Evolutionary conservation across 2,329 filamentous ascomycete genomes (phyloP), one percentile per base, ranked within the genome.

Genomic region (Colletotrichum sp.): DNA sequence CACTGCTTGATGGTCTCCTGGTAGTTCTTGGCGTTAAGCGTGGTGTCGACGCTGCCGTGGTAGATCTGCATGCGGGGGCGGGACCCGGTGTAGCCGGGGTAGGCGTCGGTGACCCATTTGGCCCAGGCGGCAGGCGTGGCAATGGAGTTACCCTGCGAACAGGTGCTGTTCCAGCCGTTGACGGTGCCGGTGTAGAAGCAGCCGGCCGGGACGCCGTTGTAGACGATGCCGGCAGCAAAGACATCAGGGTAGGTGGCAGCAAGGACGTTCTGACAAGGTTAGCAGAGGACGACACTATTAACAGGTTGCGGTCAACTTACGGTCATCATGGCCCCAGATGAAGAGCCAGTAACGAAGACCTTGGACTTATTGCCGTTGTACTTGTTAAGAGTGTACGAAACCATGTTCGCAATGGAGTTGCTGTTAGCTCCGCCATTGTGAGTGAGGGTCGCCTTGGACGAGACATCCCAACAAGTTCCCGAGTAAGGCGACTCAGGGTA

Each of bases 1-100:
- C 89, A 91, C 81, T 90, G 87, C 84, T 91, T 90, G 78, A 90
- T 88, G 57, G 88, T 88, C 83, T 92, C 91, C 36, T 90, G 81
- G 79, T 91, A 91, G 81, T 92, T 92, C 77, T 88, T 85, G 1
- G 88, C 88, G 26, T 85, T 84, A 7, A 92, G 82, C 0, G 87
- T 89, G 4, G 82, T 80, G 79, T 92, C 91, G 5, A 80, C 82
- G 28, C 86, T 88, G 52, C 90, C 90, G 78, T 92, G 90, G 84
- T 89, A 92, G 77, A 92, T 87, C 81, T 92, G 90, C 88, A 93
- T 90, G 73, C 86, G 87, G 0, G 91, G 90, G 4, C 90, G 84
- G 2, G 86, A 78, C 0, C 90, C 90, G 12, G 73, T 75, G 72
- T 83, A 92, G 39, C 86, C 86, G 0, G 89, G 88, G 79, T 90